Evolutionary conservation across 257 asterid species (phyloP).

Genomic region (Ilex aquifolium): DNA sequence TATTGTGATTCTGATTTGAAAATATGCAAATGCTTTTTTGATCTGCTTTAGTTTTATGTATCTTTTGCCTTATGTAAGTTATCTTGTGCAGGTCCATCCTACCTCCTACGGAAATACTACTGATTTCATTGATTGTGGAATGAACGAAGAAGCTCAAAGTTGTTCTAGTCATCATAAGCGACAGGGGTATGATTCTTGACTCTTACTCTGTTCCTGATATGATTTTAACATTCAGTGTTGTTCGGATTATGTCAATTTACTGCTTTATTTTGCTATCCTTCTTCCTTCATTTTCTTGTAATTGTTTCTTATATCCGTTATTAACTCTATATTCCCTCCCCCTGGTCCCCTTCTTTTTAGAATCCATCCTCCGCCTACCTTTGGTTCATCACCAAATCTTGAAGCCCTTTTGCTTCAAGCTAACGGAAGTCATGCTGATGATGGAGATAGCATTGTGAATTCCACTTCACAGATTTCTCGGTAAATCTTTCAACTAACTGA

Average conservation of each 20-base stretch:
- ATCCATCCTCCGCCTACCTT: conserved; percentile 49
- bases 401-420: conserved; percentile 30
- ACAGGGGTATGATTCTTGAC: conserved; percentile 11
- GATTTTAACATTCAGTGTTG: neutral
- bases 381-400: conserved; percentile 45
- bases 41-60: neutral
- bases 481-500: conserved; percentile 12
- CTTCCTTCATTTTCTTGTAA: neutral
- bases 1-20: neutral
- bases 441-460: conserved; percentile 21
- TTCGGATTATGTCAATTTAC: neutral
- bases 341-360: conserved; percentile 12
- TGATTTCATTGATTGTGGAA: conserved; percentile 19
- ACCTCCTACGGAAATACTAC: conserved; percentile 17
- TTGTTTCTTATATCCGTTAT: neutral
- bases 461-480: conserved; percentile 33
- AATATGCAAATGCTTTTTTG: neutral
- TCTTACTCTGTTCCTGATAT: neutral
- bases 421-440: conserved; percentile 17
- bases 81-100: conserved; percentile 25
- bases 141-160: conserved; percentile 34
- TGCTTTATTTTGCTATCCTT: neutral
- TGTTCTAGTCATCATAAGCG: conserved; percentile 15
- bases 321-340: conserved; percentile 3
- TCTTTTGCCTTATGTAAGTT: conserved; percentile 6